Evolutionary conservation across 768 basidiomycete species (phyloP), one percentile per base, ranked within the genome.

Genomic region (Pisolithus orientalis): DNA sequence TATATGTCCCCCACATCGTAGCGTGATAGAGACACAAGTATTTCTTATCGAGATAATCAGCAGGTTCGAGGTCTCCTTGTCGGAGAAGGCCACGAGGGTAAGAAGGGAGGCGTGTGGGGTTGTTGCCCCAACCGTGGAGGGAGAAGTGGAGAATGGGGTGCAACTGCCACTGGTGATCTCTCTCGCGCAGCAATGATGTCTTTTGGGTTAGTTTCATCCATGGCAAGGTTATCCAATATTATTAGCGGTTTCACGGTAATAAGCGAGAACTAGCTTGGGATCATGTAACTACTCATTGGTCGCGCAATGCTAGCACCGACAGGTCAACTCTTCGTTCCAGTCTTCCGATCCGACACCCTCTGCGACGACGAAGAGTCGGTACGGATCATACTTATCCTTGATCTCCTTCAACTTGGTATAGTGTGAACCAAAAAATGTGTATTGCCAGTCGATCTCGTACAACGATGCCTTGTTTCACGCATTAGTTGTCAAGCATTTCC

Each of bases 321-420:
- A 68, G 5, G 56, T 59, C 39, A 68, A 49, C 3, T 45, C 50
- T 5, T 50, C 47, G 56, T 77, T 76, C 77, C 78, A 80, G 1
- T 75, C 69, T 17, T 80, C 77, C 3, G 76, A 76, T 0, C 76
- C 78, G 1, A 81, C 76, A 1, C 79, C 80, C 21, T 67, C 62
- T 0, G 61, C 52, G 16, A 80, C 75, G 5, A 80, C 60, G 57
- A 80, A 81, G 10, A 80, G 50, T 25, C 59, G 66, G 10, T 62
- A 51, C 0, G 77, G 73, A 59, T 82, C 80, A 48, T 78, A 76
- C 53, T 61, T 67, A 5, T 58, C 28, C 58, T 80, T 80, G 61
- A 81, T 75, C 1, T 51, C 55, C 55, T 68, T 70, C 29, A 79
- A 59, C 25, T 50, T 62, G 4, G 57, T 14, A 44, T 77, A 77